Evolutionary conservation across 1,139 yeast genomes (phyloP), one percentile per base, ranked within the genome.

Genomic region (Geotrichum bryndzae): DNA sequence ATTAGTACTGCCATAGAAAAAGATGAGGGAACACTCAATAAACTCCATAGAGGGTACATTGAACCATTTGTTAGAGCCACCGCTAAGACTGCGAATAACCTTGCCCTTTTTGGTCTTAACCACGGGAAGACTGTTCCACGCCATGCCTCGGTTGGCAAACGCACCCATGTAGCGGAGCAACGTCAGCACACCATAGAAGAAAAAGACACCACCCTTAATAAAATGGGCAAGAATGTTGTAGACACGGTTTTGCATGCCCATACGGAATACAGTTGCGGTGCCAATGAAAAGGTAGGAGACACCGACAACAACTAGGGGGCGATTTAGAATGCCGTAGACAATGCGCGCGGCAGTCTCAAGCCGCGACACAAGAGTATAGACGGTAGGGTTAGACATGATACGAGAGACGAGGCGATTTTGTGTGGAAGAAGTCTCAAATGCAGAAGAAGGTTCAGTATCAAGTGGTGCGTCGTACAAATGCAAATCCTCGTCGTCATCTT

Each of bases 191-290:
- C 99, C 99, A 58, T 88, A 78, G 2, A 82, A 68, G 66, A 90
- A 81, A 73, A 94, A 92, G 2, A 94, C 94, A 15, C 95, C 96
- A 63, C 99, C 99, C 75, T 94, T 94, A 73, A 94, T 92, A 80
- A 90, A 90, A 74, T 94, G 99, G 1, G 99, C 99, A 65, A 92
- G 80, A 61, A 94, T 76, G 70, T 90, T 91, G 76, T 88, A 94
- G 6, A 92, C 86, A 25, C 79, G 77, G 35, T 70, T 73, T 6
- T 84, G 91, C 73, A 82, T 76, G 45, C 96, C 98, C 68, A 90
- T 74, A 51, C 87, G 72, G 61, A 82, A 83, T 58, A 88, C 87
- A 2, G 89, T 86, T 5, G 91, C 91, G 46, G 88, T 71, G n/a
- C 95, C 97, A 6, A 90, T 83, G 57, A 88, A 82, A 23, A 87